Evolutionary conservation across 2,329 filamentous ascomycete genomes (phyloP).

Genomic region (Talaromyces islandicus): DNA sequence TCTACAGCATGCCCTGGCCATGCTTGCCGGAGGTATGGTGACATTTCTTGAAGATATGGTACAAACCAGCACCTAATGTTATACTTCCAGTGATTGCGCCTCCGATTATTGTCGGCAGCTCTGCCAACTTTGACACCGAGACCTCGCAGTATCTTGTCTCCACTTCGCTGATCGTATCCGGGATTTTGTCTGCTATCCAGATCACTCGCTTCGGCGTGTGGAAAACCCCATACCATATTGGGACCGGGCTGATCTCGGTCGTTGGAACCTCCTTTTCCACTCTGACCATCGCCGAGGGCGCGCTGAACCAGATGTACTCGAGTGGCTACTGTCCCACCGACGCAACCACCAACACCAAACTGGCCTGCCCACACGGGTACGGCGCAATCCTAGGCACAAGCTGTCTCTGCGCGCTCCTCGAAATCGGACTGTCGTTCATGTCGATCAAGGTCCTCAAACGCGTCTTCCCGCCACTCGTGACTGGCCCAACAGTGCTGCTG

Average conservation of each 20-base stretch:
- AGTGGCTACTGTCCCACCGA: conserved; percentile 58
- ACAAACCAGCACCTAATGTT: conserved; percentile 13
- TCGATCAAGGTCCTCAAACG: conserved; percentile 54
- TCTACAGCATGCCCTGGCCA: conserved; percentile 63
- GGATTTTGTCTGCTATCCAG: conserved; percentile 59
- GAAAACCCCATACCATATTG: conserved; percentile 57
- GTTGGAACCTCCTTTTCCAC: conserved; percentile 64
- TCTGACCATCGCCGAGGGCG: conserved; percentile 58
- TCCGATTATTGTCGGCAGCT: conserved; percentile 57
- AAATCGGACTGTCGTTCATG: conserved; percentile 61
- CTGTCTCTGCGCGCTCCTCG: conserved; percentile 45
- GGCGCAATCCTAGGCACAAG: conserved; percentile 58
- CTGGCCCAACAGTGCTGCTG: conserved; percentile 60
- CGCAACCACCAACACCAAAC: conserved; percentile 39
- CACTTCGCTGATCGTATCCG: conserved; percentile 62
- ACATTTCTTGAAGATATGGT: not conserved
- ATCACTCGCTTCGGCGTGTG: conserved; percentile 61
- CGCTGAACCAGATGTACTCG: conserved; percentile 57
- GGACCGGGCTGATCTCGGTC: conserved; percentile 62
- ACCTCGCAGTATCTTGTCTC: conserved; percentile 62
- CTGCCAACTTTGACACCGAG: conserved; percentile 52
- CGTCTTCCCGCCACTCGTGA: conserved; percentile 64
- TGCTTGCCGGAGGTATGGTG: conserved; percentile 49
- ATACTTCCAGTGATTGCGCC: conserved; percentile 51
- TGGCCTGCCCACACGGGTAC: conserved; percentile 62